Evolutionary conservation across 805 yeast species (phyloP).

Genomic region (Yarrowia divulgata): DNA sequence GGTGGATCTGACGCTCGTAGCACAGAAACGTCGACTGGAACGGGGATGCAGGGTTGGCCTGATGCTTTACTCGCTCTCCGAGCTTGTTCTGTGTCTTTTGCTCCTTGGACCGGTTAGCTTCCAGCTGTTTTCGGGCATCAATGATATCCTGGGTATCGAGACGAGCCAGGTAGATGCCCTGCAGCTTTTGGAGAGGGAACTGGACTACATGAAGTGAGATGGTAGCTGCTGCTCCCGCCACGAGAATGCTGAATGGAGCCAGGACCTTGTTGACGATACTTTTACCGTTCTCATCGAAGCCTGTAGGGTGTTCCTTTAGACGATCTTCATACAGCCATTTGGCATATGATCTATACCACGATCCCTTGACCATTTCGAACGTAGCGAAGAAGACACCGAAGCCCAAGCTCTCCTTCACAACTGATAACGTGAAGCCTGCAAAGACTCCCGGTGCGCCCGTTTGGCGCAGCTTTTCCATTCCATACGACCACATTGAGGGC

Average conservation of each 20-base stretch:
- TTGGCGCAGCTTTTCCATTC: conserved; percentile 68
- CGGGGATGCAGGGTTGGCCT: conserved; percentile 4
- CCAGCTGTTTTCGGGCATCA: conserved; percentile 70
- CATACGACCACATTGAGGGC: conserved; percentile 75
- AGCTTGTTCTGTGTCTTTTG: conserved; percentile 45
- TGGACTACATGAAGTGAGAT: conserved; percentile 76
- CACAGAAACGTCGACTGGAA: conserved; percentile 6
- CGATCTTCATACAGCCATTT: conserved; percentile 17
- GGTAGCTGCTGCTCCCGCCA: conserved; percentile 91
- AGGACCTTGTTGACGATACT: conserved; percentile 47
- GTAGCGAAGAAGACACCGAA: conserved; percentile 85
- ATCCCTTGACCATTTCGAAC: conserved; percentile 78
- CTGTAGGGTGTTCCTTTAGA: conserved; percentile 26
- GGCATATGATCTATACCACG: conserved; percentile 48
- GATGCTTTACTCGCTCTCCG: conserved; percentile 5
- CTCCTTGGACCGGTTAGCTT: conserved; percentile 45
- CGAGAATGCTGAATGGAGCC: conserved; percentile 70
- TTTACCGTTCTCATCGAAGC: conserved; percentile 33
- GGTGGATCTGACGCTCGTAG: conserved; percentile 21
- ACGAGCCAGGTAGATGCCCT: conserved; percentile 77
- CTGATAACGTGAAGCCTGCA: conserved; percentile 84
- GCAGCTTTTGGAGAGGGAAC: conserved; percentile 81
- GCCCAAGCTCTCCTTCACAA: conserved; percentile 78
- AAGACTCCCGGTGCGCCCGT: conserved; percentile 85
- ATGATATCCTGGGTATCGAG: conserved; percentile 76